phyloP scores from a whole-genome alignment of 2,329 filamentous ascomycete species.

The Fusarium pseudoanthophilum region DNA sequence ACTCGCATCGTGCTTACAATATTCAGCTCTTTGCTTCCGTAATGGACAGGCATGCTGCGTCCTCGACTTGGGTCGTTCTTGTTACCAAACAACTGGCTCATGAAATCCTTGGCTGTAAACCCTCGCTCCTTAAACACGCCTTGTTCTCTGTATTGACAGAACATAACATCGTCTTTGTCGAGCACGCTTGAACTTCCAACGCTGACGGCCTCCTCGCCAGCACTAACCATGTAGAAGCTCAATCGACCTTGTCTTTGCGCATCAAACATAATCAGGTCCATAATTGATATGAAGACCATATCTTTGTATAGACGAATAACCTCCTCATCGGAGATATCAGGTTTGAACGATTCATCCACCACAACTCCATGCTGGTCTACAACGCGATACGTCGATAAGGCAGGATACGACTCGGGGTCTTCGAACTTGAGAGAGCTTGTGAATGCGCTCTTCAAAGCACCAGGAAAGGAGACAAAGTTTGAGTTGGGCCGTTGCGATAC shows the following conservation, averaged over 20 bases:
- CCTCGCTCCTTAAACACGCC: conserved; percentile 92
- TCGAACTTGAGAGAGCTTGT: conserved; percentile 83
- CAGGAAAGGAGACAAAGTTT: conserved; percentile 79
- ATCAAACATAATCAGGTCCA: conserved; percentile 99
- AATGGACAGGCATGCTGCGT: conserved; percentile 98
- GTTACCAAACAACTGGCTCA: conserved; percentile 95
- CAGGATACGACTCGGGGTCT: conserved; percentile 74
- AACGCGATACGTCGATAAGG: conserved; percentile 90
- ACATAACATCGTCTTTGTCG: conserved; percentile 86
- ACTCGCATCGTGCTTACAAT: conserved; percentile 68
- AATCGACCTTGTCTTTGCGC: conserved; percentile 93
- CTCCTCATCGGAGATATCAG: conserved; percentile 74
- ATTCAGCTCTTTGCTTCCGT: conserved; percentile 84
- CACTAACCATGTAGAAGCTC: conserved; percentile 97
- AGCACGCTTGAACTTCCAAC: conserved; percentile 89
- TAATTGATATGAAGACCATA: conserved; percentile 78
- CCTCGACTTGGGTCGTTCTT: conserved; percentile 81
- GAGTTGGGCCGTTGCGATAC: conserved; percentile 68
- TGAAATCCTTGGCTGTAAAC: conserved; percentile 88
- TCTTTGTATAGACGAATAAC: conserved; percentile 70
- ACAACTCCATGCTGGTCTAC: conserved; percentile 89
- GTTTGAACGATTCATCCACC: conserved; percentile 76
- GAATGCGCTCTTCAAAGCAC: conserved; percentile 95
- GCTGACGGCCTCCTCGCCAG: conserved; percentile 93
- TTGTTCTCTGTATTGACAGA: conserved; percentile 93